phyloP scores from a whole-genome alignment of 2,329 filamentous ascomycete genomes.

The Diaporthe sp. region DNA sequence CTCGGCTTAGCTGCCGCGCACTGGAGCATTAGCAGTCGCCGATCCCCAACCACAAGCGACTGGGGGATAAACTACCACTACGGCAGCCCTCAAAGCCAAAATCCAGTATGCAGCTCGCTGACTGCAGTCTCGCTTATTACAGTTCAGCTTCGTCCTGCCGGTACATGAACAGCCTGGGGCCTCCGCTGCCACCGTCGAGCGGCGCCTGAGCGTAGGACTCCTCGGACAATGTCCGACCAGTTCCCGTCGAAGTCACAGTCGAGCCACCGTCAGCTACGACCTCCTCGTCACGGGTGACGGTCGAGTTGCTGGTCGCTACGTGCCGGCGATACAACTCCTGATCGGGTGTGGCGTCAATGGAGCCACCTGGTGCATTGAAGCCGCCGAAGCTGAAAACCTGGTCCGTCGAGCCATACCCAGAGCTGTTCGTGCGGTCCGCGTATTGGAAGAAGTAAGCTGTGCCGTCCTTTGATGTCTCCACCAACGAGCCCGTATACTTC shows the following conservation, averaged over 20 bases:
- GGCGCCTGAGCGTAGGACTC: conserved; percentile 33
- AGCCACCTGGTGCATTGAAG: conserved; percentile 41
- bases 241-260: conserved; percentile 2
- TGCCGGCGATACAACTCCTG: conserved; percentile 67
- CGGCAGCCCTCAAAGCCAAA: not conserved
- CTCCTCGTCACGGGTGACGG: conserved; percentile 60
- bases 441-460: conserved; percentile 64
- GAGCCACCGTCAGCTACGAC: conserved; percentile 41
- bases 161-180: conserved; percentile 39
- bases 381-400: conserved; percentile 68
- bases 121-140: not conserved
- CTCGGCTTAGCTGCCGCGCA: not conserved
- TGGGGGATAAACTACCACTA: not conserved
- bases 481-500: conserved; percentile 47
- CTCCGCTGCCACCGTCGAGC: conserved; percentile 32
- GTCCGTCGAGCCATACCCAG: conserved; percentile 64
- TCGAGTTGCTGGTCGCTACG: conserved; percentile 65
- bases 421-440: conserved; percentile 56
- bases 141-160: conserved; percentile 26
- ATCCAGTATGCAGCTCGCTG: not conserved
- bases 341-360: conserved; percentile 38
- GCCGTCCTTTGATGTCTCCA: conserved; percentile 67
- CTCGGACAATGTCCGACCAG: not conserved
- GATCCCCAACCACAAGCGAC: not conserved
- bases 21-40: conserved; percentile 2